phyloP scores from a whole-genome alignment of 805 yeast genomes.

The Wickerhamomyces xylosicus region DNA sequence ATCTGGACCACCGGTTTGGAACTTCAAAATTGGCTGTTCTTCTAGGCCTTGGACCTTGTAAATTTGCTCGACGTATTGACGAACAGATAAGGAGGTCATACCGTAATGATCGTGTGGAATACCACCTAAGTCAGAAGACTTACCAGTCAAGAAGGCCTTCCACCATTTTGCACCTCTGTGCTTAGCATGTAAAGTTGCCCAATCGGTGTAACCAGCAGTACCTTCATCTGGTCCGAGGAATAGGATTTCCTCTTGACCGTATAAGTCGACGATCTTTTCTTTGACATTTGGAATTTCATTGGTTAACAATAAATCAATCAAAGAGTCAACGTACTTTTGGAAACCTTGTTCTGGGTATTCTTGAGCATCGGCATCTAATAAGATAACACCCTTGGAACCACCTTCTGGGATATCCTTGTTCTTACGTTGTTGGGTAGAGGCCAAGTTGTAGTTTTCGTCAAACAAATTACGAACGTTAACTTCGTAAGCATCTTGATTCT shows the following conservation, averaged over 20 bases:
- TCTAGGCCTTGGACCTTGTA: conserved; percentile 65
- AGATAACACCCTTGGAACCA: conserved; percentile 94
- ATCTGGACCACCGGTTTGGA: conserved; percentile 99
- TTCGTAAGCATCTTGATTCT: conserved; percentile 76
- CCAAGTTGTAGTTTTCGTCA: conserved; percentile 94
- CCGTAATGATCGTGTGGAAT: conserved; percentile 98
- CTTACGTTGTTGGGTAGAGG: conserved; percentile 91
- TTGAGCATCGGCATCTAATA: conserved; percentile 63
- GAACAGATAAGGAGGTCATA: conserved; percentile 91
- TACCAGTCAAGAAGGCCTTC: conserved; percentile 97
- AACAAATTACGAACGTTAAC: conserved; percentile 80
- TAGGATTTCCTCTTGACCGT: conserved; percentile 77
- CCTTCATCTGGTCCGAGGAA: conserved; percentile 99
- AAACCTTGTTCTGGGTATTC: conserved; percentile 76
- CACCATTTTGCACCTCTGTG: conserved; percentile 93
- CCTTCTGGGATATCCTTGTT: conserved; percentile 99
- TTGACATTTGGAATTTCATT: conserved; percentile 34
- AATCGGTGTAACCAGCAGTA: conserved; percentile 89
- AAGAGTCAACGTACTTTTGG: conserved; percentile 85
- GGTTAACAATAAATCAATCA: conserved; percentile 75
- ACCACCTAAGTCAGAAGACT: conserved; percentile 86
- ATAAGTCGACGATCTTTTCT: conserved; percentile 65
- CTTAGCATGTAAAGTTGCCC: conserved; percentile 95
- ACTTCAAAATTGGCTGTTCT: conserved; percentile 53
- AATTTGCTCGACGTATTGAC: conserved; percentile 82